Base-by-base conservation (phyloP, 192 early-diverging fungal species). In the Coemansia sp. region DNA sequence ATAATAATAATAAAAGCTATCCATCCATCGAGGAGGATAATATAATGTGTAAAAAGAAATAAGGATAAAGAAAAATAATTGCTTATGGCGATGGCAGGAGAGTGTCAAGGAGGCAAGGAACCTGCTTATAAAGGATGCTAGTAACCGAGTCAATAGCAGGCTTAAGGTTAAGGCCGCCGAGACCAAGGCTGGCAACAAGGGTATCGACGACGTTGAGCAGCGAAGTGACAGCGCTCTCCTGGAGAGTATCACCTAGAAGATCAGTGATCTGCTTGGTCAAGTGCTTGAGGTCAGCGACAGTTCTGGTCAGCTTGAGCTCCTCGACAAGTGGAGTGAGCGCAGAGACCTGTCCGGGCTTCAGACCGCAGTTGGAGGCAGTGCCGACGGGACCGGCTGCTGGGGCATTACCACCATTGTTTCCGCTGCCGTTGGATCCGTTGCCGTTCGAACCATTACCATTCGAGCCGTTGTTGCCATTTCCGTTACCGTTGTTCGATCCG, bases 121-220 rank as follows among this genome's bases (percentile, higher is more conserved):
- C 72, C 72, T 82, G 80, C 75, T 82, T 82, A 55, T 69, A 68
- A 11, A 82, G 71, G 32, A 82, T 82, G 72, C 80, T 82, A 35
- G 75, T 69, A 23, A 82, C 64, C 52, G 64, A 69, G 44, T 82
- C 80, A 4, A 82, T 57, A 28, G 80, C 68, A 39, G 80, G 72
- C 80, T 82, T 73, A n/a, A 82, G 75, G 66, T 82, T 58, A 26
- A 82, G 80, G 26, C 80, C 80, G 14, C 80, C 80, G 2, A 82
- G 75, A 21, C 80, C 80, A 53, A 82, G 75, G 6, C 74, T 72
- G 11, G 72, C 75, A 47, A 76, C 80, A 35, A 77, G 58, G 2
- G 61, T 71, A 35, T 82, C 80, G 46, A 82, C 80, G 21, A 77
- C 40, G 72, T 82, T 77, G 39, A 82, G 80, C 17, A 82, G 46